phyloP scores from a whole-genome alignment of 208 protist genomes.

The Trypanosoma boissoni region DNA sequence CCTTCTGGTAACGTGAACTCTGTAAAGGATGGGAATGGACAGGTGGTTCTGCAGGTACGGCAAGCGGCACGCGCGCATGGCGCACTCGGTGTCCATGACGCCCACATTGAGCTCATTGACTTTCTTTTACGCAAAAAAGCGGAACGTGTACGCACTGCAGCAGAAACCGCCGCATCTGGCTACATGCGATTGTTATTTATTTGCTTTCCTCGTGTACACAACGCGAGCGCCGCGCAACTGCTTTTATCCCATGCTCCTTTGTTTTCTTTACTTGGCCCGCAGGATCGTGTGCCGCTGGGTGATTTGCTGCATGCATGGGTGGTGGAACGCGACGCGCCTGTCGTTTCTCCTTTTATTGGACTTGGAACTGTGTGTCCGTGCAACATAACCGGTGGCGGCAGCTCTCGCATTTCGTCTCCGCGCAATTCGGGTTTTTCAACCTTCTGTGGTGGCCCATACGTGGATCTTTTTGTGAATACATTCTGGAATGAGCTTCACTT shows the following conservation, averaged over 20 bases:
- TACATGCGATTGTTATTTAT: slow-evolving; percentile 41
- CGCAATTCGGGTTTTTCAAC: too few relatives aligned
- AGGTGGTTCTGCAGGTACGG: too few relatives aligned
- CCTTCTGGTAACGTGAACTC: too few relatives aligned
- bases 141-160: slow-evolving; percentile 23
- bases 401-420: not conserved
- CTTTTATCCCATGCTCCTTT: slow-evolving; percentile 45
- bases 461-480: slow-evolving; percentile 48
- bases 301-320: slow-evolving; percentile 55
- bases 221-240: slow-evolving; percentile 8
- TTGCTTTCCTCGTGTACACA: slow-evolving; percentile 34
- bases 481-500: slow-evolving; percentile 63
- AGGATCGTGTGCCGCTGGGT: slow-evolving; percentile 50
- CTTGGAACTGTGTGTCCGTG: not conserved
- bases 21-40: too few relatives aligned
- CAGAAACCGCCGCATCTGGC: slow-evolving; percentile 30
- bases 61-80: not conserved
- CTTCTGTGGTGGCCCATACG: slow-evolving; percentile 15
- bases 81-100: slow-evolving; percentile 23
- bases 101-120: slow-evolving; percentile 46
- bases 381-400: not conserved
- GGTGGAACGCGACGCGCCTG: slow-evolving; percentile 19
- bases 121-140: slow-evolving; percentile 50
- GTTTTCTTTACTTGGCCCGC: slow-evolving; percentile 55
- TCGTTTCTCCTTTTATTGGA: too few relatives aligned